Evolutionary conservation across 1,284 basidiomycete species (phyloP), one percentile per base, ranked within the genome.

Genomic region (Caloboletus firmus): DNA sequence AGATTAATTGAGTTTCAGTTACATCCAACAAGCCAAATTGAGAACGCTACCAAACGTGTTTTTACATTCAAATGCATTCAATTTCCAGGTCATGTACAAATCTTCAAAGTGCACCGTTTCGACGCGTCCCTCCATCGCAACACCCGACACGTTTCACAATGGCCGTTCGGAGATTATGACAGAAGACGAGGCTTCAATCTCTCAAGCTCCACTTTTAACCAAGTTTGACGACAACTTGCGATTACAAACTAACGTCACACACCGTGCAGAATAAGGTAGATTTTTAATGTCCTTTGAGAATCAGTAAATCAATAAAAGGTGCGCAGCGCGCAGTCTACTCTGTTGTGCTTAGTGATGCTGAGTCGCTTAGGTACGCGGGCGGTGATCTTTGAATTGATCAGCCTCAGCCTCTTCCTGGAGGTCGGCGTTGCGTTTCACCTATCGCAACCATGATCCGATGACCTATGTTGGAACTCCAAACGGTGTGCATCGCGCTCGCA

Each of bases 241-340:
- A 10, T 46, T 8, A 37, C 30, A n/a, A 20, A 52, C 37, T 13
- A 10, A 43, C 28, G 9, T 17, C n/a, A 47, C 24, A 22, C 8
- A 10, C 32, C 40, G 6, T 41, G 9, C 39, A 45, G 6, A 5
- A 12, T 37, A n/a, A 20, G 18, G 18, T 13, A 32, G 2, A 8
- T 10, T 40, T 40, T 47, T 17, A 10, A 20, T 30, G 28, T 46
- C 26, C 26, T 30, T 48, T 30, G 6, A 18, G 28, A 15, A 15
- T 39, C 6, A 15, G 5, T 30, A 11, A 4, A 1, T 36, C 35
- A 36, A 12, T 26, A 5, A n/a, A 45, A 22, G 41, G 42, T 57
- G 45, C 57, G 49, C 58, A 54, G 58, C 13, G 5, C 43, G 30
- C 43, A 45, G 44, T 22, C n/a, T 17, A 10, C 6, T 17, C 15